A percentile compares a stretch with the other conserved stretches of the same genome.
These are phyloP conservation scores for Corrigiola litoralis DNA, from an alignment of 179 eudicot genomes.

Conservation along the genomic window DNA sequence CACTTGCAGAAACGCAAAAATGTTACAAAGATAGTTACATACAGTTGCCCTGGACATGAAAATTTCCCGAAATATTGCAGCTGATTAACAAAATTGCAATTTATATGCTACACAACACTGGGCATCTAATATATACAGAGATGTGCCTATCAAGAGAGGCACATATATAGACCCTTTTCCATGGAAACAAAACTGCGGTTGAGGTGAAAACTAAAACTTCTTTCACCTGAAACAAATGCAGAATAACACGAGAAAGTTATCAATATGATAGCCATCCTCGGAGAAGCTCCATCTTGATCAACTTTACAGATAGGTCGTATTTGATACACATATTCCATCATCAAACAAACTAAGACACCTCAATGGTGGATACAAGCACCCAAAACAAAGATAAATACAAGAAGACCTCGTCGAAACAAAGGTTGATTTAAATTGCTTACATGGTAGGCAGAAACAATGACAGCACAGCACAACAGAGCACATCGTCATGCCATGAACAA, in stretches of 20 bases:
- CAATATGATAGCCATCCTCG: background rate
- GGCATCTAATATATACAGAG: constrained; percentile 26
- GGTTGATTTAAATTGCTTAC: background rate
- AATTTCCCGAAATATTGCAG: constrained; percentile 4
- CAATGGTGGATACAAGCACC: background rate
- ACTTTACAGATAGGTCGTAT: too few relatives aligned
- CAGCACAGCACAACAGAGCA: too few relatives aligned
- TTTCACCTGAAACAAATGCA: constrained; percentile 24
- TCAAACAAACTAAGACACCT: background rate
- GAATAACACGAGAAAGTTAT: background rate
- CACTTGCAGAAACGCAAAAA: background rate
- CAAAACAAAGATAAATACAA: too few relatives aligned
- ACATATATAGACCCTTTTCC: constrained; percentile 15
- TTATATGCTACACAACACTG: constrained; percentile 28
- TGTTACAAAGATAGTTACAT: constrained; percentile 11
- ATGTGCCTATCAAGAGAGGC: constrained; percentile 22
- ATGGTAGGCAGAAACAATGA: background rate
- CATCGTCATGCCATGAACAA: too few relatives aligned
- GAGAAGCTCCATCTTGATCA: background rate
- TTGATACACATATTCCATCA: background rate
- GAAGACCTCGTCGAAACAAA: background rate
- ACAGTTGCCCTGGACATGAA: constrained; percentile 16
- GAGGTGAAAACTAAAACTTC: background rate
- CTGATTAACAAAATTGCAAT: constrained; percentile 23
- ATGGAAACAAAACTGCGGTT: constrained; percentile 12